A percentile compares a stretch with the other conserved stretches of the same genome.
Evolutionary conservation across 768 basidiomycete genomes (phyloP).

Genomic region (Collybiopsis luxurians): DNA sequence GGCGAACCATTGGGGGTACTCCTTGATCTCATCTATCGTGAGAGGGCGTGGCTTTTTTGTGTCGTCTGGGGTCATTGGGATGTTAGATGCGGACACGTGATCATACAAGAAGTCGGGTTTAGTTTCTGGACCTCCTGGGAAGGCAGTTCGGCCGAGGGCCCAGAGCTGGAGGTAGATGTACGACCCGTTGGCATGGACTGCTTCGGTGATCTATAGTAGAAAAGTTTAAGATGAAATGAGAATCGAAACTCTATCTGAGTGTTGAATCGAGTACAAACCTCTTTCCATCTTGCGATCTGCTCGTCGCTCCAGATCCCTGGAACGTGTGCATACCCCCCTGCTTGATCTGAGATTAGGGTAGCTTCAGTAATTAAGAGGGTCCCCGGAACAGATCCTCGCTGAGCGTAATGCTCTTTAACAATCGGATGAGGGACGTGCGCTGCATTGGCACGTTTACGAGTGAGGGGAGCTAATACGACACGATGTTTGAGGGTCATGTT

Average conservation of each 20-base stretch:
- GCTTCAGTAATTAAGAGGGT: constrained; percentile 41
- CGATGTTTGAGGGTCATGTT: constrained; percentile 26
- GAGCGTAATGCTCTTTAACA: constrained; percentile 24
- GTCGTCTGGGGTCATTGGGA: constrained; percentile 6
- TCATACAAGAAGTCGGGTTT: constrained; percentile 14
- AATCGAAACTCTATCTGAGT: background rate
- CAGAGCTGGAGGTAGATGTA: constrained; percentile 49
- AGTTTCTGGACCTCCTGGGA: background rate
- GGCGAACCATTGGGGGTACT: constrained; percentile 38
- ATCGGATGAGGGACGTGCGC: constrained; percentile 21
- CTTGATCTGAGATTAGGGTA: constrained; percentile 27
- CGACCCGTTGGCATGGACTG: constrained; percentile 37
- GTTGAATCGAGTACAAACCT: constrained; percentile 7
- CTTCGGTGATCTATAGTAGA: constrained; percentile 42
- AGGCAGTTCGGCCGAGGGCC: constrained; percentile 41
- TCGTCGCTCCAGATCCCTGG: constrained; percentile 17
- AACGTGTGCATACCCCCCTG: constrained; percentile 19
- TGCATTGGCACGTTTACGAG: constrained; percentile 25
- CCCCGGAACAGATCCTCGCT: constrained; percentile 28
- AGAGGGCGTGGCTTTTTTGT: constrained; percentile 26
- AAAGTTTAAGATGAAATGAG: background rate
- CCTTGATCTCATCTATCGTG: constrained; percentile 36
- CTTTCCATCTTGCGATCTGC: constrained; percentile 18
- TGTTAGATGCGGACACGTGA: constrained; percentile 22
- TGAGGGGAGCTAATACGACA: constrained; percentile 32